Evolutionary conservation across 2,329 filamentous ascomycete genomes (phyloP).

Genomic region (Lasiodiplodia gonubiensis): DNA sequence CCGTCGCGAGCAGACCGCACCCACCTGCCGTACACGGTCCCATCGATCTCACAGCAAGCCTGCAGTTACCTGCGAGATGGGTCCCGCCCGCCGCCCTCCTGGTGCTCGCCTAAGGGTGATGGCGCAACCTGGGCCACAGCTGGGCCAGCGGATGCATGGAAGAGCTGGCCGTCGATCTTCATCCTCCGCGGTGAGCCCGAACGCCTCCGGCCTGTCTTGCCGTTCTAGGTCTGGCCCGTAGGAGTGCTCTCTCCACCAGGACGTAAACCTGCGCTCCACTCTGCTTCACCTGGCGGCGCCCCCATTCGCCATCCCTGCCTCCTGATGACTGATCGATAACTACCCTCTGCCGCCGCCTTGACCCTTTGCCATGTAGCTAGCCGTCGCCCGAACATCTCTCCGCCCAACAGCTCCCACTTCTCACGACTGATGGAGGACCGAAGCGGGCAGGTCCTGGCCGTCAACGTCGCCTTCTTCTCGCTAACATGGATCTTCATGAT

Average conservation of each 20-base stretch:
- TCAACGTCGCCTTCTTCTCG: constrained; percentile 46
- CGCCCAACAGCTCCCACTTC: background rate
- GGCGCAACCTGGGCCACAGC: background rate
- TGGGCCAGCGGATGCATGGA: background rate
- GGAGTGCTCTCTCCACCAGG: constrained; percentile 10
- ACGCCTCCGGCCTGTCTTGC: constrained; percentile 9
- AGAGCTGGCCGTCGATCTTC: constrained; percentile 1
- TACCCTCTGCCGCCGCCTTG: constrained; percentile 10
- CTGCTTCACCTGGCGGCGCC: constrained; percentile 15
- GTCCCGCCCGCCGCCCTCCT: background rate
- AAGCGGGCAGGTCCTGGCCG: constrained; percentile 36
- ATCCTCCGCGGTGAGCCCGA: constrained; percentile 14
- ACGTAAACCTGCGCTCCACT: constrained; percentile 2
- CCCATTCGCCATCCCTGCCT: constrained; percentile 5
- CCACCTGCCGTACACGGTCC: background rate
- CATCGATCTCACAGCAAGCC: background rate
- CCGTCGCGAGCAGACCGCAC: background rate
- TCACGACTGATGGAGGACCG: constrained; percentile 32
- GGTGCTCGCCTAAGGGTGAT: background rate
- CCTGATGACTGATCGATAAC: constrained; percentile 23
- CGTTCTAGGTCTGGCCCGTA: constrained; percentile 9
- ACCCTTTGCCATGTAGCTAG: background rate
- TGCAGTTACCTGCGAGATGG: background rate
- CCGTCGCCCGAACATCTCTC: constrained; percentile 4
- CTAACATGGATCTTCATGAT: constrained; percentile 46